Base-by-base conservation (phyloP, 2,329 filamentous ascomycete genomes). In the Fusarium sp. region DNA sequence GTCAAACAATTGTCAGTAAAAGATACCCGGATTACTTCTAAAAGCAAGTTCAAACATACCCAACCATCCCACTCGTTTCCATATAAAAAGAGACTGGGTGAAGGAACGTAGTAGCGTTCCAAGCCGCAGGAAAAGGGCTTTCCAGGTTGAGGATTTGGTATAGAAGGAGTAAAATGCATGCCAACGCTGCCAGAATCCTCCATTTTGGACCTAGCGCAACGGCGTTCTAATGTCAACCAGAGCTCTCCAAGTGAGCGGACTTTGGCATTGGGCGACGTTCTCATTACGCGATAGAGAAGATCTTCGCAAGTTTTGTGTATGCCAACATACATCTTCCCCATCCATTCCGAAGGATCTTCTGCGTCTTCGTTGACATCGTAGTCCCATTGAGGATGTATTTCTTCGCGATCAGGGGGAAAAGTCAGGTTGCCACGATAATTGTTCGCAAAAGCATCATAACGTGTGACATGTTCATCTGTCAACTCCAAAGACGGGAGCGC, bases 161-260 rank as follows among this genome's bases (percentile, higher is more conserved):
- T 33, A 11, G 16, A 11, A 44, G 59, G 59, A 11, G 40, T 13
- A 8, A 23, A 60, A 18, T 54, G 33, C 20, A 41, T 41, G 18
- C 45, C 45, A 47, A 23, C n/a, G 7, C 8, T 34, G 15, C 6
- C 9, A 34, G 30, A 16, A 34, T 47, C 18, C 18, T 47, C 30
- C 30, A 23, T 23, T 12, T 47, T 47, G 6, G 45, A 23, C 13
- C 23, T 20, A 16, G 51, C 36, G 30, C 57, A 52, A 8, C 62
- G 53, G 12, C 42, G 62, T 28, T 54, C 60, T 7, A 65, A 11
- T 2, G 47, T 54, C 0, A 59, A 18, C 62, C 60, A 65, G 2
- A 65, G 54, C 0, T 64, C 47, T 4, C 33, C 23, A 2, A 16
- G 7, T 8, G 49, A 37, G 6, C 33, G 12, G 12, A 55, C 3